Conservation (phyloP, 2,329 filamentous ascomycete species). For the Tolypocladium tropicale region DNA sequence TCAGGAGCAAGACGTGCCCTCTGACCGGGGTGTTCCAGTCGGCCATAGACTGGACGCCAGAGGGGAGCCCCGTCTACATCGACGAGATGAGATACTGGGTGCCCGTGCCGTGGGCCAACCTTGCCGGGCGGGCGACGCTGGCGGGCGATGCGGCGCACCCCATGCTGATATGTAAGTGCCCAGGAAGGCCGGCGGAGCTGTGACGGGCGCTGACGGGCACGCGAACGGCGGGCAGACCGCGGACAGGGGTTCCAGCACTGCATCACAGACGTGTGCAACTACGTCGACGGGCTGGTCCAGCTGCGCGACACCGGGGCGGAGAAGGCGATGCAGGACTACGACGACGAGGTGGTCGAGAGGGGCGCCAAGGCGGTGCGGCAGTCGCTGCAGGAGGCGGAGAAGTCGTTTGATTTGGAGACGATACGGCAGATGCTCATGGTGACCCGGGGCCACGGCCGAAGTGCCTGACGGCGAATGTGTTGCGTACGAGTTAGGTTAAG, state of each 20-base stretch:
- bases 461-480: not conserved
- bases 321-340: slow-evolving; percentile 16
- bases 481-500: not conserved
- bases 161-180: slow-evolving; percentile 28
- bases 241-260: slow-evolving; percentile 35
- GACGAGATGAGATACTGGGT: slow-evolving; percentile 28
- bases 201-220: not conserved
- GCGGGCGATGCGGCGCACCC: slow-evolving; percentile 31
- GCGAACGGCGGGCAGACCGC: slow-evolving; percentile 16
- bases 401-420: slow-evolving; percentile 16
- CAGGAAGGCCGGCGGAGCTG: not conserved
- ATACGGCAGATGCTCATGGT: slow-evolving; percentile 23
- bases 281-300: slow-evolving; percentile 20
- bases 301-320: slow-evolving; percentile 7
- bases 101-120: slow-evolving; percentile 19
- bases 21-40: slow-evolving; percentile 20
- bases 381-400: slow-evolving; percentile 20
- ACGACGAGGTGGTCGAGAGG: slow-evolving; percentile 20
- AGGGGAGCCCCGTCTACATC: slow-evolving; percentile 17
- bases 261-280: slow-evolving; percentile 27
- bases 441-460: slow-evolving; percentile 13
- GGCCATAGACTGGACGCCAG: slow-evolving; percentile 23
- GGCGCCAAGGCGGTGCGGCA: slow-evolving; percentile 23
- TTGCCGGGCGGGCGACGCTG: slow-evolving; percentile 21
- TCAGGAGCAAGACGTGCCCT: slow-evolving; percentile 14